Conservation (phyloP, 345 rosid genomes). For the Salix udensis region DNA sequence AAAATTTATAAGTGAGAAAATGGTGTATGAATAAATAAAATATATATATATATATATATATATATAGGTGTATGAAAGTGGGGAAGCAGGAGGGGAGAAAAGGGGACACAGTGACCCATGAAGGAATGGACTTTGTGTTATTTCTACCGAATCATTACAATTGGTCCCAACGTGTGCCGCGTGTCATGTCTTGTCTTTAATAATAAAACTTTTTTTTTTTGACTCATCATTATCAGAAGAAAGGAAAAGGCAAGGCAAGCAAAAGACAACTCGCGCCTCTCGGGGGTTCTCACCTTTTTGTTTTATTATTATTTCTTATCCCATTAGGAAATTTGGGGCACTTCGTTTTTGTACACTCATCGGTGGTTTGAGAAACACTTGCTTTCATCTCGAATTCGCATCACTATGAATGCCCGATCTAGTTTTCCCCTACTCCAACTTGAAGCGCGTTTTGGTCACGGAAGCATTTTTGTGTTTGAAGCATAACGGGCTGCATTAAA, state of each 20-base stretch:
- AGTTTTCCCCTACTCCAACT: not conserved
- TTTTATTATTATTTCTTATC: not conserved
- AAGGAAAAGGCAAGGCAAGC: not conserved
- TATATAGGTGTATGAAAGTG: slow-evolving; percentile 2
- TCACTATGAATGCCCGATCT: not conserved
- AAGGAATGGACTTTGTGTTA: not conserved
- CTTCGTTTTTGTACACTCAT: not conserved
- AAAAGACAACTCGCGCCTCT: slow-evolving; percentile 27
- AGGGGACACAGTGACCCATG: slow-evolving; percentile 18
- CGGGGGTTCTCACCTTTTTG: slow-evolving; percentile 5
- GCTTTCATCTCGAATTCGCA: not conserved
- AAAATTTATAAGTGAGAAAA: too few species aligned
- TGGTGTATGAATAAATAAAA: too few species aligned
- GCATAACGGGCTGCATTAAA: not conserved
- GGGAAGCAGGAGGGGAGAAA: slow-evolving; percentile 25
- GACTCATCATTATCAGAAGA: slow-evolving; percentile 10
- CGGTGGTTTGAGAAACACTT: not conserved
- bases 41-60: too few species aligned
- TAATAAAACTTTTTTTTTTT: not conserved
- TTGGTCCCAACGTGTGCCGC: slow-evolving; percentile 27
- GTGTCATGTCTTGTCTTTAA: slow-evolving; percentile 13
- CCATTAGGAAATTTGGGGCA: not conserved
- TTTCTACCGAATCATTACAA: slow-evolving; percentile 16
- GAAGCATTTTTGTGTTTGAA: not conserved
- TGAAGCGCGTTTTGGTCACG: not conserved